Evolutionary conservation across 208 protist genomes (phyloP).

Genomic region (Leishmania martiniquensis): DNA sequence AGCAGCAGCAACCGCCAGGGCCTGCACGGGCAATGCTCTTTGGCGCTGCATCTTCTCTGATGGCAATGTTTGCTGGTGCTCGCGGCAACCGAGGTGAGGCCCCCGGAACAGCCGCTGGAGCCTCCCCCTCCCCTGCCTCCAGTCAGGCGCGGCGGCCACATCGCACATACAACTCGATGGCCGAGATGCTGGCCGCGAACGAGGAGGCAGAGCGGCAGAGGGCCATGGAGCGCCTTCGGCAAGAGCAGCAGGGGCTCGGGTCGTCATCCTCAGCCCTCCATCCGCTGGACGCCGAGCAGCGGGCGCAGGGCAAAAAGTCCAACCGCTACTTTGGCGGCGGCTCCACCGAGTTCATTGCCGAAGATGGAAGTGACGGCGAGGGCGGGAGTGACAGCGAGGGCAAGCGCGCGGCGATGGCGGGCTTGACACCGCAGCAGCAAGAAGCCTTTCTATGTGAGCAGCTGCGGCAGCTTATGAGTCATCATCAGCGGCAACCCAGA

Average conservation of each 20-base stretch:
- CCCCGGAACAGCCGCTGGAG: neutral
- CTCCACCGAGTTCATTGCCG: constrained; percentile 61
- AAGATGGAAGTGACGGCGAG: constrained; percentile 15
- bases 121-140: neutral
- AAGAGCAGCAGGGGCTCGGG: constrained; percentile 22
- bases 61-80: constrained; percentile 17
- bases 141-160: constrained; percentile 8
- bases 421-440: constrained; percentile 17
- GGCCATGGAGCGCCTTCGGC: constrained; percentile 29
- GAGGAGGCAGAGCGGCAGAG: constrained; percentile 41
- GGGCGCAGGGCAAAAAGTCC: constrained; percentile 39
- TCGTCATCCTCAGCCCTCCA: constrained; percentile 10
- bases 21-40: constrained; percentile 11
- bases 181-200: constrained; percentile 47
- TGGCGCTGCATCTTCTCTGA: constrained; percentile 25
- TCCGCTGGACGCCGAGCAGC: constrained; percentile 17
- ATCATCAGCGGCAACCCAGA: constrained; percentile 10
- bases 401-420: neutral
- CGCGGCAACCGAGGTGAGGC: neutral
- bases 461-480: constrained; percentile 25
- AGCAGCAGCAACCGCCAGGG: constrained; percentile 8
- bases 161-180: constrained; percentile 47
- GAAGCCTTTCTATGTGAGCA: constrained; percentile 23
- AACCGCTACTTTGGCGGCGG: constrained; percentile 70
- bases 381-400: neutral